These are phyloP conservation scores for Viola pubescens DNA, from an alignment of 441 rosid genomes.

Conservation along the genomic window DNA sequence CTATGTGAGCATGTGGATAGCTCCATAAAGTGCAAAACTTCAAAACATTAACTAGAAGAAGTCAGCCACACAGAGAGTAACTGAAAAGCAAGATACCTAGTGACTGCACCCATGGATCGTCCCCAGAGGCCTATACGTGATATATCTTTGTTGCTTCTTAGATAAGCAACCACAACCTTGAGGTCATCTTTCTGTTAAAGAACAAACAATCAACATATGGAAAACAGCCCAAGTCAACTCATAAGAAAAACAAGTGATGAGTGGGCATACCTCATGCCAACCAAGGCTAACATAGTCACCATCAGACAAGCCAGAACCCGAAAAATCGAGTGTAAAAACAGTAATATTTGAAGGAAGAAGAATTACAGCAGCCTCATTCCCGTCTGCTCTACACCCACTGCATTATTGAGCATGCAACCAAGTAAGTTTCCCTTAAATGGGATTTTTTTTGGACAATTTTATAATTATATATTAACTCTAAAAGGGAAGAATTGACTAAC, in stretches of 20 bases:
- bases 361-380: constrained; percentile 95
- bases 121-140: constrained; percentile 96
- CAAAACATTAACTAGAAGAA: not conserved
- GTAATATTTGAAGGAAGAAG: constrained; percentile 95
- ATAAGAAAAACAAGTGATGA: constrained; percentile 8
- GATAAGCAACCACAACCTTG: constrained; percentile 67
- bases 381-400: constrained; percentile 98
- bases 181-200: constrained; percentile 78
- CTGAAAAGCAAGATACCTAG: constrained; percentile 46
- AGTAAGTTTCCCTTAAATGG: constrained; percentile 11
- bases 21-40: too few relatives aligned
- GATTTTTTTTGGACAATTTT: too few relatives aligned
- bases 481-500: too few relatives aligned
- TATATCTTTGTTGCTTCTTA: constrained; percentile 59
- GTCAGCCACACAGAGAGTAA: not conserved
- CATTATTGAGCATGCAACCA: constrained; percentile 21
- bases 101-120: constrained; percentile 98
- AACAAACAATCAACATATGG: constrained; percentile 15
- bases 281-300: constrained; percentile 98
- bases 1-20: too few relatives aligned
- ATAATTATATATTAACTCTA: too few relatives aligned
- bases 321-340: constrained; percentile 87
- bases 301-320: constrained; percentile 94
- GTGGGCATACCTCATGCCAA: constrained; percentile 81
- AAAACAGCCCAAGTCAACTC: constrained; percentile 2